Percentiles rank a stretch among this genome's conserved stretches.
phyloP scores from a whole-genome alignment of 2,329 filamentous ascomycete genomes.

The Aspergillus vadensis region DNA sequence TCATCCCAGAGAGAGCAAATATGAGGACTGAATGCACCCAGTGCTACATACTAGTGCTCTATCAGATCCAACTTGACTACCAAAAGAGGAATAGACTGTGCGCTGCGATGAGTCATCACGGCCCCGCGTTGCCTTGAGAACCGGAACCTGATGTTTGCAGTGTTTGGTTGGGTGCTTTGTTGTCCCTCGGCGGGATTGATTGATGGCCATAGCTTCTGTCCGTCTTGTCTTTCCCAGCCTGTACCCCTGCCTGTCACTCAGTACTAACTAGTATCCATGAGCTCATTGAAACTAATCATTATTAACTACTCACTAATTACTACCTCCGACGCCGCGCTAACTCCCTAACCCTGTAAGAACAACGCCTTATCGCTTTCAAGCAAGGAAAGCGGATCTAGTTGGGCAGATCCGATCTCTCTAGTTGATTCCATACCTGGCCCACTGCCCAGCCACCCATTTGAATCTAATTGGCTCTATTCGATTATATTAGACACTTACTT shows the following conservation, averaged over 20 bases:
- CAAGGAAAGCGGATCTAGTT: conserved; percentile 14
- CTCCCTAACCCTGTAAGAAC: neutral
- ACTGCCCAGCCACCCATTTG: conserved; percentile 20
- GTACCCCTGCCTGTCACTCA: neutral
- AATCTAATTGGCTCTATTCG: conserved; percentile 18
- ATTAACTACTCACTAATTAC: neutral
- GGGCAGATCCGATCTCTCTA: conserved; percentile 17
- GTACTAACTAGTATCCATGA: neutral
- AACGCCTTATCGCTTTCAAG: neutral
- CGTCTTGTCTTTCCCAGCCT: neutral
- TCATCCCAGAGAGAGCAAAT: too few species aligned
- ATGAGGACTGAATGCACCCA: too few species aligned
- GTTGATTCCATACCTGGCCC: conserved; percentile 17
- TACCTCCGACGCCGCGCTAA: neutral
- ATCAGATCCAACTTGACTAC: neutral
- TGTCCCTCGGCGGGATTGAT: conserved; percentile 2
- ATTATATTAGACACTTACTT: conserved; percentile 20
- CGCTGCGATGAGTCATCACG: neutral
- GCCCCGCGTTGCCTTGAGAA: conserved; percentile 16
- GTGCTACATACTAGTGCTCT: neutral
- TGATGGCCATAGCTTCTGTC: neutral
- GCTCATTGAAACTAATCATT: neutral
- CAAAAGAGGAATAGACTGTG: neutral
- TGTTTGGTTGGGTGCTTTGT: conserved; percentile 17
- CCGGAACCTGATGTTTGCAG: conserved; percentile 11